Base-by-base conservation (phyloP, 169 alveolate species). In the Theileria equi region DNA sequence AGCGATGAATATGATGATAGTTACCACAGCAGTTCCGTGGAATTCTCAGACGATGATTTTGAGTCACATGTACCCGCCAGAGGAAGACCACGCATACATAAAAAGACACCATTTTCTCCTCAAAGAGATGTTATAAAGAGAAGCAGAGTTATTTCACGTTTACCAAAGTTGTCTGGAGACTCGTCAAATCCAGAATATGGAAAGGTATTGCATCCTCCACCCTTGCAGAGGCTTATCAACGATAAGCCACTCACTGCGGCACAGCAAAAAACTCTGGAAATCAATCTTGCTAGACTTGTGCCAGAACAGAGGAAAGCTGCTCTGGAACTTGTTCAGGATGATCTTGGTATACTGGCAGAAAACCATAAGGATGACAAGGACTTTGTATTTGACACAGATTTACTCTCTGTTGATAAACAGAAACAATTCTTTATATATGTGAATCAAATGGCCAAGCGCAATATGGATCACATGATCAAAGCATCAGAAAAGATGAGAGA, bases 261-360 rank as follows among this genome's bases (percentile, higher is more conserved):
- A 13, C 94, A 90, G 73, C 67, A 80, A 38, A 77, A 83, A 21
- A 61, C 86, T 31, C 82, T 90, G 45, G 76, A 80, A 40, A 64
- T 72, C 58, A 89, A 90, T 70, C 44, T 90, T 55, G 35, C 81
- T 41, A 50, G 89, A 55, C 80, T 90, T 34, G 92, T 92, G 34
- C 92, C 94, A 21, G 71, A 88, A 58, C 94, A 90, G 53, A 76
- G 94, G 55, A 79, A 76, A 61, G 94, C 94, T 17, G 94, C 94
- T 13, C 47, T 90, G 64, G 94, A 90, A 59, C 89, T 90, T 19
- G 74, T 90, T 21, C 94, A 90, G 59, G 94, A 90, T 44, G 94
- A 90, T 59, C 84, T 90, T 32, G 94, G 94, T 13, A 90, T 90
- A 44, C 64, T 90, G 28, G 94, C 94, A 19, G 93, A 87, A 43